phyloP scores from a whole-genome alignment of 106 monocot species.

The Vanilla planifolia region DNA sequence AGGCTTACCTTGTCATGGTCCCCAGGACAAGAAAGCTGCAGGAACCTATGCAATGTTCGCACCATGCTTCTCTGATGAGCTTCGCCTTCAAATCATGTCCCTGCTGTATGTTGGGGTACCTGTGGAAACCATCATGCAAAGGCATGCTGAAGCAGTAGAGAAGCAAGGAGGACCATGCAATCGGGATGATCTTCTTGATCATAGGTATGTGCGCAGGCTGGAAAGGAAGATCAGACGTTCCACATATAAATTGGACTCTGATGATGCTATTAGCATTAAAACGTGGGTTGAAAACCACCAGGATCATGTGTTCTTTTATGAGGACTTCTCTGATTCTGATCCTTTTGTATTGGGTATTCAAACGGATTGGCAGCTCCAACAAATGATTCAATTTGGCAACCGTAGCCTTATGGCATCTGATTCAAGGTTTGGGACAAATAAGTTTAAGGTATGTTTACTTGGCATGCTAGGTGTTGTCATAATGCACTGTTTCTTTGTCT shows the following conservation, averaged over 20 bases:
- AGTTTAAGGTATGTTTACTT: conserved; percentile 56
- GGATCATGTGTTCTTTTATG: conserved; percentile 67
- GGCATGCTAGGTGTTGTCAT: background rate
- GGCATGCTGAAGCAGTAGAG: conserved; percentile 69
- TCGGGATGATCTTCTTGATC: conserved; percentile 92
- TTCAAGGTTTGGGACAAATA: conserved; percentile 83
- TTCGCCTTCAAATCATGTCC: conserved; percentile 77
- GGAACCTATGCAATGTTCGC: conserved; percentile 93
- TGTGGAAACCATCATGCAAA: conserved; percentile 98
- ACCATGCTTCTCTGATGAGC: conserved; percentile 84
- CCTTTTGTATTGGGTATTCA: conserved; percentile 89
- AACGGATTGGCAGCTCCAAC: conserved; percentile 97
- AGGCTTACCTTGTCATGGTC: conserved; percentile 89
- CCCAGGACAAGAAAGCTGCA: conserved; percentile 60
- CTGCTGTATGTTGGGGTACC: conserved; percentile 87
- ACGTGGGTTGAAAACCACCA: conserved; percentile 71
- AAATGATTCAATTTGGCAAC: conserved; percentile 85
- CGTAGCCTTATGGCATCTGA: conserved; percentile 66
- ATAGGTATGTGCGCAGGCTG: conserved; percentile 82
- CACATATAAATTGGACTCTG: conserved; percentile 64
- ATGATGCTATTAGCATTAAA: conserved; percentile 58
- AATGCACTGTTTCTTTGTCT: conserved; percentile 5
- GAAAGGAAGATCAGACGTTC: conserved; percentile 96
- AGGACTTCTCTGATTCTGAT: conserved; percentile 83
- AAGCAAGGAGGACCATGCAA: conserved; percentile 91